phyloP scores from a whole-genome alignment of 352 stramenopile genomes.

The Blastocystis sp. region DNA sequence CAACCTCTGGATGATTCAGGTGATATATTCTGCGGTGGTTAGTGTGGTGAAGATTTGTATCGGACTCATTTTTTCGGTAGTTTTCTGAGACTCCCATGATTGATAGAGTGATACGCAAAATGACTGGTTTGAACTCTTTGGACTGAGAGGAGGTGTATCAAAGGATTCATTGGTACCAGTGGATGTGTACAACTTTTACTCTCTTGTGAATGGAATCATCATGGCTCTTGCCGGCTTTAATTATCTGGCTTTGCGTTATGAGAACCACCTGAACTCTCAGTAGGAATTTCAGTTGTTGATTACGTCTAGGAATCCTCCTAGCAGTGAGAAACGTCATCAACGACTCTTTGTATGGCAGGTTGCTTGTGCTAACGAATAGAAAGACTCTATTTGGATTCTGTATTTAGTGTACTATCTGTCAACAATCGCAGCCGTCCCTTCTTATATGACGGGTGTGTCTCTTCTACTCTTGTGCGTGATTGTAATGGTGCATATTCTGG shows the following conservation, averaged over 20 bases:
- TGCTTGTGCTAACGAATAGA: not conserved
- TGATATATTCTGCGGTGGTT: slow-evolving; percentile 14
- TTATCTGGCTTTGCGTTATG: not conserved
- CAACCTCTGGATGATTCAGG: slow-evolving; percentile 44
- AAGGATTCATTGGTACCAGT: not conserved
- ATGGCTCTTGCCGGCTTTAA: slow-evolving; percentile 53
- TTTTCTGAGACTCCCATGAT: not conserved
- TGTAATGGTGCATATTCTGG: not conserved
- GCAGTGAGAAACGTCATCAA: not conserved
- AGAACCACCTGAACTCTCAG: not conserved
- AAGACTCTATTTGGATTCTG: slow-evolving; percentile 19
- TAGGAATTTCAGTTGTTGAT: not conserved
- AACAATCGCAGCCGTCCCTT: not conserved
- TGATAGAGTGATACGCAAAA: not conserved
- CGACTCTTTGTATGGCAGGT: not conserved
- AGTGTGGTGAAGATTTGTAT: not conserved
- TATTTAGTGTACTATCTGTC: slow-evolving; percentile 24
- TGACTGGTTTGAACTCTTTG: not conserved
- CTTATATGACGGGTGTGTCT: slow-evolving; percentile 27
- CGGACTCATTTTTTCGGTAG: slow-evolving; percentile 11
- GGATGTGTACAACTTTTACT: slow-evolving; percentile 48
- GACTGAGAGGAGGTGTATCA: not conserved
- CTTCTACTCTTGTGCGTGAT: slow-evolving; percentile 1
- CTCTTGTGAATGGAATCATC: slow-evolving; percentile 43
- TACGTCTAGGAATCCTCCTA: not conserved